Evolutionary conservation across 2,329 filamentous ascomycete species (phyloP).

Genomic region (Helminthosporium solani): DNA sequence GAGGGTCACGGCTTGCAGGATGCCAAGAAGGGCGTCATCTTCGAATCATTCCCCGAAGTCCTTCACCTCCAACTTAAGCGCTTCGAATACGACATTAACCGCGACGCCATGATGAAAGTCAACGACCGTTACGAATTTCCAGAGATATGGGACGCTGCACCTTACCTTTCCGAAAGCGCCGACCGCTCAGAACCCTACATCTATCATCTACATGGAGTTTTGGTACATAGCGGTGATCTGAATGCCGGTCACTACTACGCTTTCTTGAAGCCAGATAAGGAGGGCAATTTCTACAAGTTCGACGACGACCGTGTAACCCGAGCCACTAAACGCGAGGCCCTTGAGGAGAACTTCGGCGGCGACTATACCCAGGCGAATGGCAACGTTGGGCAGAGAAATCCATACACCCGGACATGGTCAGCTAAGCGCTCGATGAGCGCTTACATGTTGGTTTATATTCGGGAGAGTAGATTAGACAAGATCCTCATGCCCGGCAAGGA

Average conservation of each 20-base stretch:
- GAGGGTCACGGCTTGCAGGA: slow-evolving; percentile 91
- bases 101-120: slow-evolving; percentile 98
- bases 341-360: slow-evolving; percentile 96
- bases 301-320: slow-evolving; percentile 97
- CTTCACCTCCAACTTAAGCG: slow-evolving; percentile 93
- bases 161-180: slow-evolving; percentile 82
- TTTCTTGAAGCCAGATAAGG: slow-evolving; percentile 85
- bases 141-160: slow-evolving; percentile 77
- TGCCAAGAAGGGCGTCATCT: slow-evolving; percentile 96
- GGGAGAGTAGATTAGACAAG: slow-evolving; percentile 79
- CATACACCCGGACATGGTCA: slow-evolving; percentile 64
- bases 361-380: slow-evolving; percentile 68
- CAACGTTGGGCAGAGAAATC: slow-evolving; percentile 59
- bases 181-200: slow-evolving; percentile 86
- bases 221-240: slow-evolving; percentile 94
- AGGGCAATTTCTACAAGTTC: slow-evolving; percentile 94
- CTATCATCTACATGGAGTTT: slow-evolving; percentile 90
- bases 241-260: slow-evolving; percentile 99
- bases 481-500: slow-evolving; percentile 76
- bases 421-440: slow-evolving; percentile 77
- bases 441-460: slow-evolving; percentile 98
- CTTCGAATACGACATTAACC: slow-evolving; percentile 95
- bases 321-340: slow-evolving; percentile 83
- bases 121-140: slow-evolving; percentile 91
- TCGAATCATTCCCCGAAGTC: slow-evolving; percentile 90